Percentiles rank a stretch among this genome's conserved stretches.
Evolutionary conservation across 2,329 filamentous ascomycete genomes (phyloP).

Genomic region (Xylariales sp.): DNA sequence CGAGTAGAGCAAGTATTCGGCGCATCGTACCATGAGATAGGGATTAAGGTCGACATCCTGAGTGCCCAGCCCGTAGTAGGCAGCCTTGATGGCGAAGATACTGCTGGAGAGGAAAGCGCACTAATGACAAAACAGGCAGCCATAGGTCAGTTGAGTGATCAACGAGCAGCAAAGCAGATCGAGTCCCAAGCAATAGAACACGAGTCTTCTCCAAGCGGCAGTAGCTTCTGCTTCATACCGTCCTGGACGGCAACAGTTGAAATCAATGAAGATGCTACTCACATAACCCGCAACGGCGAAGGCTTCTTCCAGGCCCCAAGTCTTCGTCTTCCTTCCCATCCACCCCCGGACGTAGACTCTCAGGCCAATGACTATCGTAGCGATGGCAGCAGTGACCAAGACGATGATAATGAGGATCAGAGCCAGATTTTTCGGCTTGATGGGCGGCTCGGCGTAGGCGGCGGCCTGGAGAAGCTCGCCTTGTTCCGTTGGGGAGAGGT

Average conservation of each 20-base stretch:
- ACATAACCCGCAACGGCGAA: slow-evolving; percentile 1
- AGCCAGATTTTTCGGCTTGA: slow-evolving; percentile 10
- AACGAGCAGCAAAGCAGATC: neutral
- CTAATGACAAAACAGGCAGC: neutral
- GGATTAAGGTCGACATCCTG: slow-evolving; percentile 1
- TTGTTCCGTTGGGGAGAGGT: neutral
- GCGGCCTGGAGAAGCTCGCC: slow-evolving; percentile 5
- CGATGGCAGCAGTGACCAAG: slow-evolving; percentile 1
- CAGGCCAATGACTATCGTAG: slow-evolving; percentile 2
- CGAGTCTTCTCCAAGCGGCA: neutral
- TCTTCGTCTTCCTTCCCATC: slow-evolving; percentile 2
- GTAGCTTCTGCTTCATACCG: neutral
- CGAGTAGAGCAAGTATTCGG: slow-evolving; percentile 11
- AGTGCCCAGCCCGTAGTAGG: slow-evolving; percentile 3
- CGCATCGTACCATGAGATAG: slow-evolving; percentile 2
- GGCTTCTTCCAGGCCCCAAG: neutral
- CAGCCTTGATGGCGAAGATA: slow-evolving; percentile 3
- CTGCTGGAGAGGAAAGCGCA: slow-evolving; percentile 1
- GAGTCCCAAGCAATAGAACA: neutral
- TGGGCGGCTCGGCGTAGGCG: slow-evolving; percentile 10
- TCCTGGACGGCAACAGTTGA: neutral
- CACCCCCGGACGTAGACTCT: slow-evolving; percentile 1
- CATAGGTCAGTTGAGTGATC: neutral
- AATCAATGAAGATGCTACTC: neutral
- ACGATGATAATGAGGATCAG: neutral